Evolutionary conservation across 2,329 filamentous ascomycete genomes (phyloP), one percentile per base, ranked within the genome.

Genomic region (Macrophomina pseudophaseolina): DNA sequence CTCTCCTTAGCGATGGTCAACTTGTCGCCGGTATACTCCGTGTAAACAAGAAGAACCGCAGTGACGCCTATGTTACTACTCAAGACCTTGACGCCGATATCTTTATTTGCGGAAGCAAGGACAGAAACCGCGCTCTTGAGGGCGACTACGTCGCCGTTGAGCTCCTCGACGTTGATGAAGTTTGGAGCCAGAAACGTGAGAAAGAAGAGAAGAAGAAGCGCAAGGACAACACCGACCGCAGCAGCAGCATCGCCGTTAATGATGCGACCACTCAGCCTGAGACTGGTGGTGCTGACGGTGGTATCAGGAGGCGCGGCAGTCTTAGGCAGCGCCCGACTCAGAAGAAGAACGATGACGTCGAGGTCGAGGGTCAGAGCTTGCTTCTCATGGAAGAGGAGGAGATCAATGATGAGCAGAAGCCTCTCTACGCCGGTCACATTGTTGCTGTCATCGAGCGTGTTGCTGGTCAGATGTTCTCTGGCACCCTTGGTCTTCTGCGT

Each of bases 131-230:
- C 80, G 95, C 95, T 65, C 86, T 99, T 42, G 95, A 99, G 79
- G 95, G 95, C 67, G 95, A 99, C 78, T 86, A 97, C 65, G 95
- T 99, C 67, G 95, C 95, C 38, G 89, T 99, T 64, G 95, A 99
- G 81, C 89, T 99, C 54, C 88, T 99, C 62, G 94, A 99, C 75
- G 95, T 99, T 7, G 95, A 98, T 77, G 95, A 99, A 76, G 95
- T 99, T 2, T 99, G 95, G 95, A 88, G 91, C 30, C 95, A 99
- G 84, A 99, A 99, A 86, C 92, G 93, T 66, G 95, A 99, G 80
- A 99, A 99, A 80, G 95, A 99, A 81, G 95, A 99, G 80, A 99
- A 99, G 87, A 99, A 99, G 88, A 99, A 98, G 84, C 92, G 95
- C 79, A 99, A 99, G 85, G 95, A 99, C 75, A 96, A 93, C 40